phyloP scores from a whole-genome alignment of 2,329 filamentous ascomycete species.

The Sarocladium kiliense region DNA sequence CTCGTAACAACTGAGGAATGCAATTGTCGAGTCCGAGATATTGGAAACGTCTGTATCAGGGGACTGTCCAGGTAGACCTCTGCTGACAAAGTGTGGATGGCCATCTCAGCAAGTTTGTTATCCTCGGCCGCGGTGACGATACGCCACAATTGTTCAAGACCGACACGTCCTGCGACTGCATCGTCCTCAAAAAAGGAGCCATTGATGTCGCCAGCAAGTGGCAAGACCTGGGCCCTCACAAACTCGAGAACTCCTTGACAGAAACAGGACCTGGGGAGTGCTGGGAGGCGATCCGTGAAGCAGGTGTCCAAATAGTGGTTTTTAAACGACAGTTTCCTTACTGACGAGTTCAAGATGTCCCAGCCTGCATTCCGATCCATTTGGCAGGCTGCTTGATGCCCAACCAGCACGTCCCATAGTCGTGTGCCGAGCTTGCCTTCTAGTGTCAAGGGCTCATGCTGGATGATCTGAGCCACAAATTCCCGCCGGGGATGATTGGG shows the following conservation, averaged over 20 bases:
- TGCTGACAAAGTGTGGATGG: slow-evolving; percentile 64
- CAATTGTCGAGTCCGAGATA: slow-evolving; percentile 45
- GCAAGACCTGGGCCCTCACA: slow-evolving; percentile 46
- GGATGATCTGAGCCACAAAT: slow-evolving; percentile 53
- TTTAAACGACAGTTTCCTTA: slow-evolving; percentile 35
- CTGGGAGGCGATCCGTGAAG: slow-evolving; percentile 51
- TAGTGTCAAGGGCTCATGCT: slow-evolving; percentile 56
- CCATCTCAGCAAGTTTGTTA: slow-evolving; percentile 59
- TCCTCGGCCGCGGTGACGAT: slow-evolving; percentile 67
- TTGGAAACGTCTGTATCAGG: slow-evolving; percentile 44
- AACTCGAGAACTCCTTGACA: slow-evolving; percentile 60
- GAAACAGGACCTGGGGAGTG: slow-evolving; percentile 51
- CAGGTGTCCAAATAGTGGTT: slow-evolving; percentile 53
- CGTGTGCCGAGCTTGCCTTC: slow-evolving; percentile 53
- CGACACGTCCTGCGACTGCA: slow-evolving; percentile 44
- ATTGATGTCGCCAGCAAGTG: slow-evolving; percentile 37
- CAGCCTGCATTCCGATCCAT: slow-evolving; percentile 64
- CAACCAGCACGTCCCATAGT: slow-evolving; percentile 72
- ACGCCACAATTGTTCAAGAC: slow-evolving; percentile 72
- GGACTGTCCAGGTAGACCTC: slow-evolving; percentile 63
- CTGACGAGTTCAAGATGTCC: slow-evolving; percentile 53
- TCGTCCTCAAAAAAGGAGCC: slow-evolving; percentile 47
- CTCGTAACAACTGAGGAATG: slow-evolving; percentile 69
- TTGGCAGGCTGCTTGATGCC: slow-evolving; percentile 51
- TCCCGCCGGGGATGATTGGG: slow-evolving; percentile 51